Conservation (phyloP, 306 rosid genomes). For the Dicorynia guianensis region DNA sequence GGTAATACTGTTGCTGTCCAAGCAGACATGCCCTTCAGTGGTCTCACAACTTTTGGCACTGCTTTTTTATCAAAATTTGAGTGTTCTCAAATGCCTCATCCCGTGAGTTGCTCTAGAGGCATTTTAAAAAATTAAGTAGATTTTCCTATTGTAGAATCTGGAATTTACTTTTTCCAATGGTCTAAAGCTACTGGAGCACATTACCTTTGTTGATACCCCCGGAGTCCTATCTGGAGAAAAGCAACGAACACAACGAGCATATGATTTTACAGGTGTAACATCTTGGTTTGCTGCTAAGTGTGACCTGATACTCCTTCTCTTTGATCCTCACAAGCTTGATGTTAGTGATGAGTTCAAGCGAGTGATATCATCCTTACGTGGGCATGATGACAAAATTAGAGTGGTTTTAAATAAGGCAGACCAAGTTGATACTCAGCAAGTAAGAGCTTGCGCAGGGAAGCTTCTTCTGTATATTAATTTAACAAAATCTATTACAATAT, state of each 20-base stretch:
- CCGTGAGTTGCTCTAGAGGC: constrained; percentile 59
- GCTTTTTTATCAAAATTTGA: constrained; percentile 92
- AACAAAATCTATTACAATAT: neutral
- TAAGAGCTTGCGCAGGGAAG: constrained; percentile 35
- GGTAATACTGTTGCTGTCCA: constrained; percentile 97
- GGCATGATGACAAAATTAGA: constrained; percentile 92
- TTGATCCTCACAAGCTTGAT: constrained; percentile 99
- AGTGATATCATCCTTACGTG: constrained; percentile 82
- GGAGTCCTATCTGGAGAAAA: constrained; percentile 99
- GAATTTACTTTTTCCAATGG: constrained; percentile 27
- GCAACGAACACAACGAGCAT: constrained; percentile 89
- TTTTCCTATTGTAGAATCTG: constrained; percentile 24
- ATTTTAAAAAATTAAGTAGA: neutral
- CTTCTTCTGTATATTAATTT: constrained; percentile 5
- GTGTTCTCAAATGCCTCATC: constrained; percentile 97
- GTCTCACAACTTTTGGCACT: constrained; percentile 87
- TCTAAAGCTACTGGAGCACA: constrained; percentile 76
- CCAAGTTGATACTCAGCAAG: constrained; percentile 96
- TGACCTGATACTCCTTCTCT: constrained; percentile 86
- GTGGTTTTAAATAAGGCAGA: constrained; percentile 95
- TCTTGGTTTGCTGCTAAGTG: constrained; percentile 99
- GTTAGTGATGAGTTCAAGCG: constrained; percentile 96
- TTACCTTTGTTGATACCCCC: constrained; percentile 94
- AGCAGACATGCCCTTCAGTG: constrained; percentile 95
- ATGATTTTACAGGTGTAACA: constrained; percentile 90